Percentiles rank a stretch among this genome's conserved stretches.
phyloP scores from a whole-genome alignment of 2,329 filamentous ascomycete genomes.

The Metarhizium robertsii region DNA sequence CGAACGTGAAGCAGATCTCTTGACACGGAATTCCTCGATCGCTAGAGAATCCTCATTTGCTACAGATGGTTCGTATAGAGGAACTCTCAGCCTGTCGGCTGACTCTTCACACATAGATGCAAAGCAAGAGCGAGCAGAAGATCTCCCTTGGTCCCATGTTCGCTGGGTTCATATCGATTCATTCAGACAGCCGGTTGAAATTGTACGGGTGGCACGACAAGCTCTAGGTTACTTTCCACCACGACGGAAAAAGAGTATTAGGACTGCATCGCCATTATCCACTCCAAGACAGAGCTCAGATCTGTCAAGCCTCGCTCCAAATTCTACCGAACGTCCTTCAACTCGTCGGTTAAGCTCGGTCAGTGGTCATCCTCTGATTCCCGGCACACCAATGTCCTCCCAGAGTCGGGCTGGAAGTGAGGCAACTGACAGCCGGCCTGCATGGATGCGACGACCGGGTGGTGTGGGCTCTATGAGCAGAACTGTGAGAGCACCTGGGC shows the following conservation, averaged over 20 bases:
- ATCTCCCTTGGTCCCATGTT: conserved; percentile 73
- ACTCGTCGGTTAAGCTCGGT: conserved; percentile 35
- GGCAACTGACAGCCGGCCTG: conserved; percentile 31
- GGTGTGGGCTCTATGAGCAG: conserved; percentile 76
- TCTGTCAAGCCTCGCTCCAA: conserved; percentile 35
- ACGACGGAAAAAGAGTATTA: conserved; percentile 72
- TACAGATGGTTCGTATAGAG: conserved; percentile 23
- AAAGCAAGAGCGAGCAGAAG: conserved; percentile 34
- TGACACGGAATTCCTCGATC: conserved; percentile 36
- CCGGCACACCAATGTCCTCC: conserved; percentile 24
- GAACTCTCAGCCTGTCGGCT: conserved; percentile 32
- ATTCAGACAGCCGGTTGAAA: conserved; percentile 61
- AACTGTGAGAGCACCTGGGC: conserved; percentile 65
- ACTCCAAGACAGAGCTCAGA: conserved; percentile 61
- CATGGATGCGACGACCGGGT: conserved; percentile 72
- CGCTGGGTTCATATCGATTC: conserved; percentile 80
- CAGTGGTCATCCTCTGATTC: conserved; percentile 23
- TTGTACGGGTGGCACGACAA: conserved; percentile 72
- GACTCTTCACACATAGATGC: conserved; percentile 14
- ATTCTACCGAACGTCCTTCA: conserved; percentile 22
- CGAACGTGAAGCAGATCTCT: conserved; percentile 36
- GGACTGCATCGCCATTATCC: conserved; percentile 54
- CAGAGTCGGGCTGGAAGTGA: conserved; percentile 29
- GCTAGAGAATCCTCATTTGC: conserved; percentile 16
- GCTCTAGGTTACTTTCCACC: conserved; percentile 88